Base-by-base conservation (phyloP, 305 asterid species). In the Coffea humblotiana region DNA sequence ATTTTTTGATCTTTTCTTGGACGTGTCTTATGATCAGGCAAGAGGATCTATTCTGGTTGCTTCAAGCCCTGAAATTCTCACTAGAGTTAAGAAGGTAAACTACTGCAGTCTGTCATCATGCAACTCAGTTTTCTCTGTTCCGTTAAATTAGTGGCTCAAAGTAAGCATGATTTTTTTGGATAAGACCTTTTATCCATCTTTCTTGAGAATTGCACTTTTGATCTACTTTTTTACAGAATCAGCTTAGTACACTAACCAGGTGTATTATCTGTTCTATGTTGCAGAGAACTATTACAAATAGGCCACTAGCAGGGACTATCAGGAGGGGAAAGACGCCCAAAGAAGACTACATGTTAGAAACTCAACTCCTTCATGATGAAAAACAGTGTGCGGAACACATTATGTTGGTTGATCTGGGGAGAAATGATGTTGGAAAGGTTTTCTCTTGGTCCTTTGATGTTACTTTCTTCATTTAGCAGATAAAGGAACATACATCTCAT, bases 381-480 rank as follows among this genome's bases (percentile, higher is more conserved):
- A 96, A 96, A 82, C 99, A 96, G 90, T 88, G 97, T 80, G 99
- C 99, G 14, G 99, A 96, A 84, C 98, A 96, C 89, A 94, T 91
- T 83, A 96, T 96, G 99, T 92, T 96, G 83, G 99, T 96, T 83
- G 99, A 96, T 87, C 88, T 96, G 88, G 99, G 98, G 81, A 90
- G 99, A 82, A 94, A 96, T 85, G 99, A 96, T 87, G 99, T 96
- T 47, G 99, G 99, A 85, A 94, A 94, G 98, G 99, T 96, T 84
- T 58, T 52, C 70, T 69, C 70, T 76, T 81, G 43, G 80, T 32
- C 81, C 65, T 75, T 29, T 15, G 4, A 61, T 19, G 23, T 75
- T 54, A 37, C 67, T 56, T 21, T 82, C 64, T 52, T 25, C 49
- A 21, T 71, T 72, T 74, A 43, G 58, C 66, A 52, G 35, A 77